Percentiles rank a stretch among this genome's conserved stretches.
These are phyloP conservation scores for Euphorbia celastroides DNA, from an alignment of 441 rosid species.

Conservation along the genomic window DNA sequence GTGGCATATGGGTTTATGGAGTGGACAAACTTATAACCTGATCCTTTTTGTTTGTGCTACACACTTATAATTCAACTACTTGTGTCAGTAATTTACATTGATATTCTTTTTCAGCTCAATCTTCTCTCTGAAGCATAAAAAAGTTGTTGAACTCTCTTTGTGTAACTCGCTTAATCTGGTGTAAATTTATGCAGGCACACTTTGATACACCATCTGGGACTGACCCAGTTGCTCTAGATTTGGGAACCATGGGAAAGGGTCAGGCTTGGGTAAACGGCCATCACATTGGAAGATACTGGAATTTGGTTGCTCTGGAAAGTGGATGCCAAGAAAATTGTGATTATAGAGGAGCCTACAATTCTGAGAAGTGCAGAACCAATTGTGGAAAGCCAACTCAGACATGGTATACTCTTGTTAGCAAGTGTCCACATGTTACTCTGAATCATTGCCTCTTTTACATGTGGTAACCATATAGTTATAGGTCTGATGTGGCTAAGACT, in stretches of 20 bases:
- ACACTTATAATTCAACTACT: not conserved
- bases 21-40: not conserved
- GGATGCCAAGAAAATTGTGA: constrained; percentile 56
- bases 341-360: constrained; percentile 66
- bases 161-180: not conserved
- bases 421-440: constrained; percentile 9
- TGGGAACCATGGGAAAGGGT: constrained; percentile 96
- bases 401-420: constrained; percentile 36
- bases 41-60: not conserved
- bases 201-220: constrained; percentile 83
- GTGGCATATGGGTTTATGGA: too few relatives aligned
- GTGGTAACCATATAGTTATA: not conserved
- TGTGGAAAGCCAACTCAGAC: constrained; percentile 94
- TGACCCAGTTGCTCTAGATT: constrained; percentile 88
- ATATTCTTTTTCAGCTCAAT: not conserved
- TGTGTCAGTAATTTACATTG: not conserved
- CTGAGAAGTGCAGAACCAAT: constrained; percentile 69
- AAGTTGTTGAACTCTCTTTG: not conserved
- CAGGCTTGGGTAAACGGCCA: constrained; percentile 96
- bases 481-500: constrained; percentile 8
- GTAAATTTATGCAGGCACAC: constrained; percentile 43
- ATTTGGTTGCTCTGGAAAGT: constrained; percentile 55
- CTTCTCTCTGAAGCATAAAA: not conserved
- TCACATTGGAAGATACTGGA: constrained; percentile 93
- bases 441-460: constrained; percentile 1